Percentiles rank a stretch among this genome's conserved stretches.
phyloP scores from a whole-genome alignment of 495 filamentous ascomycete species.

The Hyaloscypha variabilis region DNA sequence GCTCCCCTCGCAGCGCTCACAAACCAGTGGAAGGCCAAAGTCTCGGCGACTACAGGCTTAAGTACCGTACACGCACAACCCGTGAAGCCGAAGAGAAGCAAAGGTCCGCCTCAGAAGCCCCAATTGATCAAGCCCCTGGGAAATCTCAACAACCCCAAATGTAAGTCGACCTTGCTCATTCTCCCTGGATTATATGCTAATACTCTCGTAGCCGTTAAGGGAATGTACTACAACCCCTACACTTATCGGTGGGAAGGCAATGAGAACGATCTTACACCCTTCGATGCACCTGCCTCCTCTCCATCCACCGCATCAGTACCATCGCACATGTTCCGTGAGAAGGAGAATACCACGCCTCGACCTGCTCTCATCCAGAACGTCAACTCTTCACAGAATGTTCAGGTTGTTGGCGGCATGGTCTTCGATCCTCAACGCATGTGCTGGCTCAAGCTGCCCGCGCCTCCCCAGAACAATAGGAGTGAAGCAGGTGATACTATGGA shows the following conservation, averaged over 20 bases:
- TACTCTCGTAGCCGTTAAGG: slow-evolving; percentile 68
- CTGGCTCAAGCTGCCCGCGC: slow-evolving; percentile 72
- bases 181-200: slow-evolving; percentile 3
- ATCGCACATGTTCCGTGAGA: slow-evolving; percentile 48
- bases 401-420: slow-evolving; percentile 93
- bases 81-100: slow-evolving; percentile 60
- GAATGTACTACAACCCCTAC: slow-evolving; percentile 90
- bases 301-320: slow-evolving; percentile 48
- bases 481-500: slow-evolving; percentile 57
- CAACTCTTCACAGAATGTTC: slow-evolving; percentile 72
- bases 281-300: slow-evolving; percentile 58
- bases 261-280: slow-evolving; percentile 77
- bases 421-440: slow-evolving; percentile 97
- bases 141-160: slow-evolving; percentile 63
- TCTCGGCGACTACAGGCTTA: slow-evolving; percentile 56
- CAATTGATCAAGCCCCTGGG: slow-evolving; percentile 74
- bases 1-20: slow-evolving; percentile 64
- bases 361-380: slow-evolving; percentile 95
- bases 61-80: slow-evolving; percentile 34
- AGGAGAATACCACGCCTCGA: slow-evolving; percentile 64
- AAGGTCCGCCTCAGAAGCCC: slow-evolving; percentile 62
- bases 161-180: slow-evolving; percentile 51
- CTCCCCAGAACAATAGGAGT: slow-evolving; percentile 27
- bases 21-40: slow-evolving; percentile 80
- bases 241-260: slow-evolving; percentile 95